phyloP scores from a whole-genome alignment of 2,329 filamentous ascomycete genomes.

The Aaosphaeria arxii region DNA sequence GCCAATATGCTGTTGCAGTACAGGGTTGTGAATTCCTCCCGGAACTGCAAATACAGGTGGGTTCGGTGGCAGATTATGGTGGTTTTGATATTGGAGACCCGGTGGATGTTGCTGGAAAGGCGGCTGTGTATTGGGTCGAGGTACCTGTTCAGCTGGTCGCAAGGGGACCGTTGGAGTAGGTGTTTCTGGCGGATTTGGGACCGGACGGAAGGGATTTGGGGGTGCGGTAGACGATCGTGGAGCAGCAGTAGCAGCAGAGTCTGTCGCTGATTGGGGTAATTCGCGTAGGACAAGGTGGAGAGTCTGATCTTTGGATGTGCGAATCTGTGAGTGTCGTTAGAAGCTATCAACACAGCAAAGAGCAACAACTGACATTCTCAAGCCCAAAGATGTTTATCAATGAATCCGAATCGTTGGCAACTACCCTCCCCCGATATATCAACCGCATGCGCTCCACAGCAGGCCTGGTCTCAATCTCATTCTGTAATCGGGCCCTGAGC shows the following conservation, averaged over 20 bases:
- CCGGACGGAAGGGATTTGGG: constrained; percentile 29
- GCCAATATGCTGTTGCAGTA: constrained; percentile 19
- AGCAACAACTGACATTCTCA: constrained; percentile 44
- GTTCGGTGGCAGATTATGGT: constrained; percentile 5
- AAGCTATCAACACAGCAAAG: background rate
- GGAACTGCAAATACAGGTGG: constrained; percentile 10
- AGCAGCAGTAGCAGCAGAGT: constrained; percentile 9
- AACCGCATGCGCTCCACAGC: constrained; percentile 49
- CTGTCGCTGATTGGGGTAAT: constrained; percentile 11
- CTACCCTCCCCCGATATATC: constrained; percentile 56
- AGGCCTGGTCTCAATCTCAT: constrained; percentile 43
- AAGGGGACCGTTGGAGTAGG: constrained; percentile 10
- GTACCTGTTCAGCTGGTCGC: constrained; percentile 22
- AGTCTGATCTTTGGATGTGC: constrained; percentile 33
- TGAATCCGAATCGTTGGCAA: constrained; percentile 48
- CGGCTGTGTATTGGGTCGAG: constrained; percentile 26
- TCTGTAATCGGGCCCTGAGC: constrained; percentile 52
- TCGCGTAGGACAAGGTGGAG: constrained; percentile 39
- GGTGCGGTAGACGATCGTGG: constrained; percentile 37
- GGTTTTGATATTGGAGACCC: constrained; percentile 13
- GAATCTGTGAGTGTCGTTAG: constrained; percentile 21
- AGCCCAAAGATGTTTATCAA: constrained; percentile 51
- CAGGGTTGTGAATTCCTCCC: constrained; percentile 6
- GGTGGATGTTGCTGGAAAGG: constrained; percentile 5
- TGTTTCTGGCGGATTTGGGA: constrained; percentile 6